Base-by-base conservation (phyloP, 139 green algal genomes). In the Chlorokybus atmophyticus region DNA sequence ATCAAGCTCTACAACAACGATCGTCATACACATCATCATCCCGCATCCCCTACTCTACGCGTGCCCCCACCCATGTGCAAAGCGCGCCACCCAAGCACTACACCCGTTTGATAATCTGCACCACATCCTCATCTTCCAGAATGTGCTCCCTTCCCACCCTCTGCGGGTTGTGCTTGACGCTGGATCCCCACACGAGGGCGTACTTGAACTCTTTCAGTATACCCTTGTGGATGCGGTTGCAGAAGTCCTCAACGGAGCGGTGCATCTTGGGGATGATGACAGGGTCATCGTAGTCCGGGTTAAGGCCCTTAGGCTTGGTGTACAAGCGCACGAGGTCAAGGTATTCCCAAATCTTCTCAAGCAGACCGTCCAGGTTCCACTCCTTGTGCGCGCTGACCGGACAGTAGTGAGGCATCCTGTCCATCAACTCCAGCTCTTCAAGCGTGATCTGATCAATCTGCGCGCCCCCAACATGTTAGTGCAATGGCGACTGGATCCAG, bases 281-380 rank as follows among this genome's bases (percentile, higher is more conserved):
- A 0, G 91, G 91, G 47, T 98, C 91, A 40, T 88, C 85, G 69
- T 92, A 97, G 73, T 98, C 91, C 1, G 91, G 91, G 51, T 94
- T 79, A 67, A 88, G 84, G 49, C 88, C 83, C 70, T 84, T 70
- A 2, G 74, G 74, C 57, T 78, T 81, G 50, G 74, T 81, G 59
- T 78, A 77, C 26, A 81, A 40, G 14, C 75, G 55, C 25, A 88
- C 54, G 26, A 98, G 82, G 64, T 94, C 78, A 38, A 97, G 76
- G 68, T 97, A 93, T 38, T 96, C 83, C 85, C 92, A 98, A 27
- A 82, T 71, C 83, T 92, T 94, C 63, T 96, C 87, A 29, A 98
- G 75, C 53, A 98, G 75, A 0, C 86, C 70, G 42, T 77, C 64
- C 29, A 77, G 57, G 32, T 77, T 77, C 70, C 70, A 77, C 55